phyloP scores from a whole-genome alignment of 1,284 basidiomycete genomes.

The Takashimella tepidaria region DNA sequence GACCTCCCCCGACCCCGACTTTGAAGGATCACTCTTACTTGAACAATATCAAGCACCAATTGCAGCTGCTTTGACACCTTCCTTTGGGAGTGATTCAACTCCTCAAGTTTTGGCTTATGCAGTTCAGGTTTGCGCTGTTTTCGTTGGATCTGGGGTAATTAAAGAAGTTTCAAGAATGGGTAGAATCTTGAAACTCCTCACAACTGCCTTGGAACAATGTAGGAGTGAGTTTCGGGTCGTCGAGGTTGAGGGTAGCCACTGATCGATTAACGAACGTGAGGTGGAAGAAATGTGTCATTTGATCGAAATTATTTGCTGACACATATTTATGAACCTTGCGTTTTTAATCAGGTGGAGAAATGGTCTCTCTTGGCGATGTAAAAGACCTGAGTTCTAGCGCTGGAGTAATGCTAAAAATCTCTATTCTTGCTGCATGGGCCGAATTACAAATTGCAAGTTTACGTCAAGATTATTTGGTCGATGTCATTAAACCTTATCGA shows the following conservation, averaged over 20 bases:
- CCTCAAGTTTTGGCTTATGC: constrained; percentile 92
- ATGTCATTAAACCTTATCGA: constrained; percentile 79
- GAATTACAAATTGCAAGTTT: constrained; percentile 77
- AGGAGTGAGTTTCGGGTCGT: constrained; percentile 55
- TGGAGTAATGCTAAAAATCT: constrained; percentile 88
- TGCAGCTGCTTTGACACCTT: constrained; percentile 94
- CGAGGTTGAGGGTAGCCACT: background rate
- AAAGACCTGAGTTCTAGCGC: constrained; percentile 87
- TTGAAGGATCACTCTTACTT: constrained; percentile 81
- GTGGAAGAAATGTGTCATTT: constrained; percentile 3
- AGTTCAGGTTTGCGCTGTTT: constrained; percentile 88
- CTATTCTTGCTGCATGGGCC: constrained; percentile 92
- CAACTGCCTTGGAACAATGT: constrained; percentile 81
- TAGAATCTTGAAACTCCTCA: constrained; percentile 84
- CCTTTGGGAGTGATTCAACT: constrained; percentile 89
- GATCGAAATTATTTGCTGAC: background rate
- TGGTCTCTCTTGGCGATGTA: constrained; percentile 80
- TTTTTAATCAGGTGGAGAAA: constrained; percentile 67
- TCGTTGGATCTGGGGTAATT: constrained; percentile 92
- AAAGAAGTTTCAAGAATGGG: constrained; percentile 88
- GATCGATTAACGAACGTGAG: background rate
- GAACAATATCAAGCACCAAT: constrained; percentile 99
- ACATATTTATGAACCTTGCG: constrained; percentile 6
- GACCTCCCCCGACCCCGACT: constrained; percentile 82
- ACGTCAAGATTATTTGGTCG: constrained; percentile 68